These are phyloP conservation scores for Phytophthora litchii DNA, from an alignment of 352 stramenopile species.

Conservation along the genomic window DNA sequence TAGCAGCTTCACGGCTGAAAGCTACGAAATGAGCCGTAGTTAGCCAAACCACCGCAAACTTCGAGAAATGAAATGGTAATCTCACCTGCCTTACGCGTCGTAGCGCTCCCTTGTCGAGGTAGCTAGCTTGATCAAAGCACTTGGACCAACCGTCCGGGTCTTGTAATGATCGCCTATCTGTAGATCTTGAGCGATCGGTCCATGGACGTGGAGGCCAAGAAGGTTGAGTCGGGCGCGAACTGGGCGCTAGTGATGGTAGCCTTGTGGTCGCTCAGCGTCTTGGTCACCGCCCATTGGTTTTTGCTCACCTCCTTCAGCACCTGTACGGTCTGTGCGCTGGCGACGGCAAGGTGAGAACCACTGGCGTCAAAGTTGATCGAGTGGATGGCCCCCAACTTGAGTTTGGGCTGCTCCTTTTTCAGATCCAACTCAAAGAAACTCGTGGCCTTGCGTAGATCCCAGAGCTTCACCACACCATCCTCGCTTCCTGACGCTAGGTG, in stretches of 20 bases:
- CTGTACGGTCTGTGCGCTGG: conserved; percentile 45
- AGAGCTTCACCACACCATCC: conserved; percentile 89
- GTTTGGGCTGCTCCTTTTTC: conserved; percentile 39
- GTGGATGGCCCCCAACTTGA: conserved; percentile 52
- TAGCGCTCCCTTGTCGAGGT: not conserved
- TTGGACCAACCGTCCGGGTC: not conserved
- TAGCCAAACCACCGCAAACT: conserved; percentile 7
- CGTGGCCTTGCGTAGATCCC: conserved; percentile 94
- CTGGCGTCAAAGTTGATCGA: conserved; percentile 68
- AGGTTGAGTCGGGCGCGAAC: conserved; percentile 68
- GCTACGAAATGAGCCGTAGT: conserved; percentile 13
- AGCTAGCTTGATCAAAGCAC: conserved; percentile 6
- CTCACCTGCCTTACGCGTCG: conserved; percentile 24
- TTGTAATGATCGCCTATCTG: conserved; percentile 39
- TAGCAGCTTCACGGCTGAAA: conserved; percentile 17
- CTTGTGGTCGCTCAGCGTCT: conserved; percentile 75
- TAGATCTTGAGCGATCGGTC: conserved; percentile 82
- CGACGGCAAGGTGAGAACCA: conserved; percentile 62
- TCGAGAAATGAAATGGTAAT: conserved; percentile 8
- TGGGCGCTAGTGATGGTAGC: conserved; percentile 61
- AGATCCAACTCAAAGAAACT: conserved; percentile 74
- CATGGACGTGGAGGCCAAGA: conserved; percentile 72
- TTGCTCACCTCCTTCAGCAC: conserved; percentile 70
- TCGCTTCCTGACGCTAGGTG: conserved; percentile 86
- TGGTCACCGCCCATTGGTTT: conserved; percentile 64